Percentiles rank a stretch among this genome's conserved stretches.
These are phyloP conservation scores for Cucurbita pepo DNA, from an alignment of 306 rosid genomes.

Conservation along the genomic window DNA sequence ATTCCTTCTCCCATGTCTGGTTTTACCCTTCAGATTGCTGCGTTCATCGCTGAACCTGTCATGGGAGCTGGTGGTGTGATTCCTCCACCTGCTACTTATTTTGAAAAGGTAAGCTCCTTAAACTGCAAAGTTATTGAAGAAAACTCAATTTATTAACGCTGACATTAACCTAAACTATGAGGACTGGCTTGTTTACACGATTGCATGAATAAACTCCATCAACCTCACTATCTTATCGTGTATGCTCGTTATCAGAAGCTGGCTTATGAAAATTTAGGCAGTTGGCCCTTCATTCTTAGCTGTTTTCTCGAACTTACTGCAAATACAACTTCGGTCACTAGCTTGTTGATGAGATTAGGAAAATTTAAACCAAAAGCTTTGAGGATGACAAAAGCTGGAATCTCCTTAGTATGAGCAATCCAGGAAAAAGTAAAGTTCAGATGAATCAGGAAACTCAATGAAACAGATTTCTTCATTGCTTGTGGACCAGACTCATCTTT, in stretches of 20 bases:
- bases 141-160: neutral
- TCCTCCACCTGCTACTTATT: slow-evolving; percentile 74
- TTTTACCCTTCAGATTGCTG: slow-evolving; percentile 54
- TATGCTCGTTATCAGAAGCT: neutral
- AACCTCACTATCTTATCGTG: neutral
- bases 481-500: slow-evolving; percentile 93
- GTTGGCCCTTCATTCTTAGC: neutral
- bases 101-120: slow-evolving; percentile 54
- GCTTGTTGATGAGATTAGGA: slow-evolving; percentile 20
- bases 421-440: slow-evolving; percentile 16
- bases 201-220: neutral
- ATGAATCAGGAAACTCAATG: slow-evolving; percentile 69
- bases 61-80: slow-evolving; percentile 99
- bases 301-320: neutral
- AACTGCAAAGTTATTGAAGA: neutral
- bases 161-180: neutral
- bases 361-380: slow-evolving; percentile 48
- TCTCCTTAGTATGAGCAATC: slow-evolving; percentile 63
- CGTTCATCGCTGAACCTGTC: slow-evolving; percentile 95
- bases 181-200: neutral
- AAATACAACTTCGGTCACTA: neutral
- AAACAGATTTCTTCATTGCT: slow-evolving; percentile 65
- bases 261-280: neutral
- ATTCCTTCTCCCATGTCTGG: neutral
- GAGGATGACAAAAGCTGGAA: slow-evolving; percentile 67